Evolutionary conservation across 371 early-diverging fungal genomes (phyloP), one percentile per base, ranked within the genome.

Genomic region (Actinomortierella wolfii): DNA sequence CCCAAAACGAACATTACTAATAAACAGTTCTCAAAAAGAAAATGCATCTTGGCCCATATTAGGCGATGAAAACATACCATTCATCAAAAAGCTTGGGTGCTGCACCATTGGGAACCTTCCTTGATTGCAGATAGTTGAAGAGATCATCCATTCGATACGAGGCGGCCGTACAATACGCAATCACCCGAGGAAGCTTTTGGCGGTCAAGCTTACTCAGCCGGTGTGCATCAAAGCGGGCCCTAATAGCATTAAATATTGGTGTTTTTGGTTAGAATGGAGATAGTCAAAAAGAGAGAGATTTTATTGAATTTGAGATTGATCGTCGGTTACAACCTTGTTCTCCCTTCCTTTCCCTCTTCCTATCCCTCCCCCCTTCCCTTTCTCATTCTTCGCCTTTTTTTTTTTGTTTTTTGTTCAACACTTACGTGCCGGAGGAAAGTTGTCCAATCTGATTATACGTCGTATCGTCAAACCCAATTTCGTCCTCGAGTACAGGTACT

Each of bases 131-230:
- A 49, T 76, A 67, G 51, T 81, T 81, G 49, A 78, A 60, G 25
- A 81, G 68, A 20, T 75, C 63, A 42, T 81, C 79, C 66, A 81
- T 62, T 40, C 71, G 68, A 57, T 77, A 81, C n/a, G 79, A 28
- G 7, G 74, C 66, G 1, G 93, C 96, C 4, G 94, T 92, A 64
- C 95, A 96, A 65, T 95, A 97, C 2, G 96, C 95, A 7, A 96
- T 94, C 14, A 94, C 96, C 20, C 97, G 61, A 55, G 80, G 81
- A 20, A 81, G 61, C 39, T 76, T 68, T 28, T 68, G 60, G 45
- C 76, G 61, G 56, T 77, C 71, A 44, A 74, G 65, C 50, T 73
- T 73, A 42, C 74, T 73, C 74, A 73, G 63, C 23, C 74, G 74
- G 26, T 73, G 74, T 34, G 74, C 74, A 53, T 73, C 74, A 28